Evolutionary conservation across 306 rosid genomes (phyloP), one percentile per base, ranked within the genome.

Genomic region (Ormosia semicastrata): DNA sequence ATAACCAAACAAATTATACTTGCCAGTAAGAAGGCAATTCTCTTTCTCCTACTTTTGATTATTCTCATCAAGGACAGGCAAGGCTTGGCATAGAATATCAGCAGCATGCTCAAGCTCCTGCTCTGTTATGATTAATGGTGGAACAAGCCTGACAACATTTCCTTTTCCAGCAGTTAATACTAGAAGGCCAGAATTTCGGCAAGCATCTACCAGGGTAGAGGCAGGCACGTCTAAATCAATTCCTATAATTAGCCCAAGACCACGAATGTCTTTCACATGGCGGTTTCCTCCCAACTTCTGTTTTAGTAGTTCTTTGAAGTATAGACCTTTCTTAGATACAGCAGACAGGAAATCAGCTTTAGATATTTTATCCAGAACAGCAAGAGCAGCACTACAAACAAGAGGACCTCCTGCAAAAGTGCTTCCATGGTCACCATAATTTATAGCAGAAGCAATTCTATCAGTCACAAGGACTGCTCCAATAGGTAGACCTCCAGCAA

Each of bases 401-500:
- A 95, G 91, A 53, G 94, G 98, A 9, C 83, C 34, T 62, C 99
- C 98, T 3, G 98, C 98, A 75, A 93, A 95, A 56, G 99, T 91
- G 81, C 98, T 95, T 81, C 99, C 99, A 52, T 93, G 99, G 73
- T 93, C 98, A 13, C 98, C 99, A 15, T 88, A 89, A 24, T 87
- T 88, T 64, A 91, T 87, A 9, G 95, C 74, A 36, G 95, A 91
- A 79, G 95, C 95, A 29, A 95, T 87, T 87, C 87, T 85, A 81
- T 95, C 94, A 0, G 99, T 93, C 67, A 95, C 85, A 36, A 93
- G 80, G 67, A 78, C 89, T 7, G 97, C 94, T 88, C 99, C 99
- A 29, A 95, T 91, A 62, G 99, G 97, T 6, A 95, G 88, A 46
- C 99, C 99, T 29, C 99, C 99, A 1, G 99, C 99, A 39, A 95